Conservation (phyloP, 2,329 filamentous ascomycete genomes). For the Cercospora canescens region DNA sequence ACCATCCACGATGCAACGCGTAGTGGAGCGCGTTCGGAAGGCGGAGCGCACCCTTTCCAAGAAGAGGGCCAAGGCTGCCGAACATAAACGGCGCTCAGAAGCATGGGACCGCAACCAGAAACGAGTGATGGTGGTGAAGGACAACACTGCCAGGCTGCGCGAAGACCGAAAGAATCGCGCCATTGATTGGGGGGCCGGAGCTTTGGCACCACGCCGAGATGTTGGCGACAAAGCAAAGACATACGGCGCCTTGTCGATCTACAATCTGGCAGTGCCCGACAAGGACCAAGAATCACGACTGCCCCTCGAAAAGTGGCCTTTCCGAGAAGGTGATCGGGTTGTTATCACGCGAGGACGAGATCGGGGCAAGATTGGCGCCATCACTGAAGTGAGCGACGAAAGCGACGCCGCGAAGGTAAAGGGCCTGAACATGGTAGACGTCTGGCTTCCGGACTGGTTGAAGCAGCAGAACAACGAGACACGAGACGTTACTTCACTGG, state of each 20-base stretch:
- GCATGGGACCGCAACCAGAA: slow-evolving; percentile 35
- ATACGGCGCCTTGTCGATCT: slow-evolving; percentile 54
- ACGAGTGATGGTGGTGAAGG: slow-evolving; percentile 27
- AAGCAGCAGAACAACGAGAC: slow-evolving; percentile 40
- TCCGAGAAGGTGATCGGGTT: slow-evolving; percentile 70
- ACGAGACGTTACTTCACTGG: slow-evolving; percentile 31
- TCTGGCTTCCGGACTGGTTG: slow-evolving; percentile 44
- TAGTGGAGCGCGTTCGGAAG: slow-evolving; percentile 17
- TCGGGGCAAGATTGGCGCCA: slow-evolving; percentile 79
- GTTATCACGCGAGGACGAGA: slow-evolving; percentile 76
- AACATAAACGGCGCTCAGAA: slow-evolving; percentile 24
- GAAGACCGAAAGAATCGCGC: slow-evolving; percentile 58
- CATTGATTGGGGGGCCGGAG: slow-evolving; percentile 78
- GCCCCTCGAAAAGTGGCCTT: slow-evolving; percentile 27
- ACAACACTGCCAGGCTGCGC: slow-evolving; percentile 37
- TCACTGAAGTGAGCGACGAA: slow-evolving; percentile 55
- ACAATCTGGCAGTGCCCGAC: slow-evolving; percentile 30
- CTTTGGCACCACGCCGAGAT: slow-evolving; percentile 75
- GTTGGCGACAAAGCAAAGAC: slow-evolving; percentile 58
- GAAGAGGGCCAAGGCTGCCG: slow-evolving; percentile 9
- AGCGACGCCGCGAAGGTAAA: slow-evolving; percentile 38
- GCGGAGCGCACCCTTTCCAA: slow-evolving; percentile 13
- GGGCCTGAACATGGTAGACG: slow-evolving; percentile 46
- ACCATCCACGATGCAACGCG: slow-evolving; percentile 20
- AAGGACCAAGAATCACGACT: slow-evolving; percentile 23